These are phyloP conservation scores for Neostapfia colusana DNA, from an alignment of 176 grass and related monocot genomes.

Conservation along the genomic window DNA sequence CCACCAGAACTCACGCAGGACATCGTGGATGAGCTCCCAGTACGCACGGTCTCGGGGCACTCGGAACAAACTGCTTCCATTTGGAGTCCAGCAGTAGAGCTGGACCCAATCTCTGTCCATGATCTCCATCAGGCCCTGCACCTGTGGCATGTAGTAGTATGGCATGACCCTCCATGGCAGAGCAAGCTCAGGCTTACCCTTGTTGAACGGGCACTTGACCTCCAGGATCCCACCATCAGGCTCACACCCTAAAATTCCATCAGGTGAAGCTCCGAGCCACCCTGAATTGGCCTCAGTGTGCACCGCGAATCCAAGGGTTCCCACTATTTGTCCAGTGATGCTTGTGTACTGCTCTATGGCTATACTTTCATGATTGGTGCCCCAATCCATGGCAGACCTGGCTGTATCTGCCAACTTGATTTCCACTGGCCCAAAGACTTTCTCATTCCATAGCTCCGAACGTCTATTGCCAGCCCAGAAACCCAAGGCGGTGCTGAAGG, in stretches of 20 bases:
- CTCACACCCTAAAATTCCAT: conserved; percentile 77
- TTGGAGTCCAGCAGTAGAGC: conserved; percentile 96
- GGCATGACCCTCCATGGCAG: conserved; percentile 82
- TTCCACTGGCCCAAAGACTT: conserved; percentile 66
- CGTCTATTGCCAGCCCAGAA: conserved; percentile 87
- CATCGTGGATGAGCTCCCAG: conserved; percentile 77
- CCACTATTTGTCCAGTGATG: conserved; percentile 72
- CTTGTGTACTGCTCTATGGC: conserved; percentile 83
- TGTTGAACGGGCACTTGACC: conserved; percentile 96
- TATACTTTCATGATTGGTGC: conserved; percentile 59
- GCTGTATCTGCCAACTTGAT: conserved; percentile 53
- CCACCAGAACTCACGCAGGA: conserved; percentile 92
- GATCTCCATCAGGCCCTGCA: conserved; percentile 98
- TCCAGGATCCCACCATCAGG: conserved; percentile 83
- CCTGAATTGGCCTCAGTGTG: conserved; percentile 67
- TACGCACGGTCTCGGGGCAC: conserved; percentile 69
- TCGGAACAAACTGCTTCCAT: conserved; percentile 73
- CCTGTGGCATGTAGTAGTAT: conserved; percentile 96
- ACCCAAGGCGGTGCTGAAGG: conserved; percentile 90
- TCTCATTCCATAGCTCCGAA: conserved; percentile 81
- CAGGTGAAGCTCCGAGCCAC: conserved; percentile 96
- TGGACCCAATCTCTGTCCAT: conserved; percentile 95
- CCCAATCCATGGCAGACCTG: conserved; percentile 93
- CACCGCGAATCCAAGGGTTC: conserved; percentile 72
- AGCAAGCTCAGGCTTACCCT: conserved; percentile 88